Base-by-base conservation (phyloP, 2,329 filamentous ascomycete genomes). In the Akanthomyces uredinophilus region DNA sequence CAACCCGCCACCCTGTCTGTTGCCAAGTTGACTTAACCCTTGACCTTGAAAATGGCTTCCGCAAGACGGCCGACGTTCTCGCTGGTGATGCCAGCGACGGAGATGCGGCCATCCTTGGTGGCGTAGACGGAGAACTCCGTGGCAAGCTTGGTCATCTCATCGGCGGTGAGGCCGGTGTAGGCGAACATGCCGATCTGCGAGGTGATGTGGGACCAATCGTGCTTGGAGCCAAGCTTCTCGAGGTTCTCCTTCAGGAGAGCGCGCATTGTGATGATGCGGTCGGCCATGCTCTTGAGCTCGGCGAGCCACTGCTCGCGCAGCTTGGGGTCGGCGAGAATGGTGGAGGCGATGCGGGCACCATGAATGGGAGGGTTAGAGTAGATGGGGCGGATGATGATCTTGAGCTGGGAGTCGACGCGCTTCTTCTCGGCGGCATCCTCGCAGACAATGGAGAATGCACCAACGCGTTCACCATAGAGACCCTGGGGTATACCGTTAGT, bases 141-240 rank as follows among this genome's bases (percentile, higher is more conserved):
- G 68, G 93, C 91, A 65, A 99, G 83, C 71, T 81, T 81, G 61
- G 94, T 90, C 91, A 98, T 97, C 81, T 97, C 90, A 79, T 94
- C 88, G 61, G 93, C 81, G 70, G 83, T 94, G 71, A 99, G 82
- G 65, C 95, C 95, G 58, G 95, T 99, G 85, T 96, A 99, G 70
- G 95, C 94, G 74, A 99, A 99, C 95, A 99, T 99, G 81, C 95
- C 95, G 72, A 99, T 99, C 86, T 96, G 92, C 79, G 84, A 93
- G 69, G 95, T 98, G 79, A 99, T 99, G 84, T 99, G 95, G 76
- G 89, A 91, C 95, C 95, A 99, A 83, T 98, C 91, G 79, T 96
- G 92, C 85, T 92, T 92, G 83, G 90, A 95, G 74, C 94, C 94
- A 65, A 97, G 87, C 78, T 90, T 88, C 86, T 97, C 91, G 61